Conservation (phyloP, 225 moss, liverwort and hornwort species). For the Anthoceros angustus region DNA sequence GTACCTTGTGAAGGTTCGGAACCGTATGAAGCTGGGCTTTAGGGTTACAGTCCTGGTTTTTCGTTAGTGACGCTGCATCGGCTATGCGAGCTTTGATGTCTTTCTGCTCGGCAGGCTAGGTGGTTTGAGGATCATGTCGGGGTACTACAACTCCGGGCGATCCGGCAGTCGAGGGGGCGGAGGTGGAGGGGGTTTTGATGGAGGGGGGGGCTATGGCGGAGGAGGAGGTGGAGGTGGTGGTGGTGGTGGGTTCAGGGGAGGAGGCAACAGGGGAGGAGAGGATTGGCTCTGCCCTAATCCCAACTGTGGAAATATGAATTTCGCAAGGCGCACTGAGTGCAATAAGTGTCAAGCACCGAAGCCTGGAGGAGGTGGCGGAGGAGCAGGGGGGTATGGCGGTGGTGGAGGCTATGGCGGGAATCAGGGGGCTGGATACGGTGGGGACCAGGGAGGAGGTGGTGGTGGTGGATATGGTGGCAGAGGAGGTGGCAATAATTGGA, state of each 20-base stretch:
- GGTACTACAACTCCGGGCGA: no score
- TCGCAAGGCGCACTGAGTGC: conserved; percentile 44
- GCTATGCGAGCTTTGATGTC: no score
- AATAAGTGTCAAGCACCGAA: conserved; percentile 40
- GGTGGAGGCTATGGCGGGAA: conserved; percentile 11
- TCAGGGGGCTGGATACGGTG: conserved; percentile 19
- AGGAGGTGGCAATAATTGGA: conserved; percentile 19
- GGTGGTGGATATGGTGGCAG: conserved; percentile 31
- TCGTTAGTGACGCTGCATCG: no score
- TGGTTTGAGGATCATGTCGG: no score
- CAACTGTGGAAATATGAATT: conserved; percentile 44
- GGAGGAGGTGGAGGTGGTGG: no score
- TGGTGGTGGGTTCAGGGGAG: conserved; percentile 33
- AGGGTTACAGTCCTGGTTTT: no score
- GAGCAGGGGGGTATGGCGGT: conserved; percentile 8
- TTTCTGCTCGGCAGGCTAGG: no score
- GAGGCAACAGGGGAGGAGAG: conserved; percentile 5
- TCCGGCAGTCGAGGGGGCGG: no score
- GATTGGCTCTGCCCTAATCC: conserved; percentile 46
- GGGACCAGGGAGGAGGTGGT: conserved; percentile 23
- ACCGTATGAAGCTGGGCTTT: no score
- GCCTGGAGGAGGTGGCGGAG: conserved; percentile 19
- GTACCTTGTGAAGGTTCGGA: no score
- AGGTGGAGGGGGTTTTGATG: no score
- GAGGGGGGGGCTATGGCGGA: conserved; percentile 27